phyloP scores from a whole-genome alignment of 2,329 filamentous ascomycete genomes.

The Beauveria asiatica region DNA sequence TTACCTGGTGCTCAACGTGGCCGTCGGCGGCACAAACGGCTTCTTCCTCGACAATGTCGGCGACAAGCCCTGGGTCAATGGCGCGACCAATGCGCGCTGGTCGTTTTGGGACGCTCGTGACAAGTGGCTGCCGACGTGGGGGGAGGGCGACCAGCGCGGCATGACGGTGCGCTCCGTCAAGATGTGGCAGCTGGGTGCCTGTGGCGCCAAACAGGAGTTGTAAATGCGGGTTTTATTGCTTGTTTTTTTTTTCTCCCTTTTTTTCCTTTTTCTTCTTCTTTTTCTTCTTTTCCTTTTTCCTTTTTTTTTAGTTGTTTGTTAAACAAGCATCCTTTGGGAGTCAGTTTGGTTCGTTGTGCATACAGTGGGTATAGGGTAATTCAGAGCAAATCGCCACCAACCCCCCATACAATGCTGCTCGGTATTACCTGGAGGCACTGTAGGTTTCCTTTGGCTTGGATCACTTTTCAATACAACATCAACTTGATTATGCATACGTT shows the following conservation, averaged over 20 bases:
- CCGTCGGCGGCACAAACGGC: slow-evolving; percentile 39
- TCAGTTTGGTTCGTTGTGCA: no score
- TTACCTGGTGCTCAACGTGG: slow-evolving; percentile 43
- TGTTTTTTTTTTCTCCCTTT: neutral
- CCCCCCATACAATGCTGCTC: no score
- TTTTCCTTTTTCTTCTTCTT: neutral
- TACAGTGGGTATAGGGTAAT: no score
- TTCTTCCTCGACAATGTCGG: slow-evolving; percentile 38
- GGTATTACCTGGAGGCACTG: no score
- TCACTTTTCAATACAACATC: neutral
- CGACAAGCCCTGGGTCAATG: slow-evolving; percentile 39
- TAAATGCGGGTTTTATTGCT: neutral
- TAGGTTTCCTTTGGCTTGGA: neutral
- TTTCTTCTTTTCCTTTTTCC: neutral
- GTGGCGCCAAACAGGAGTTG: slow-evolving; percentile 9
- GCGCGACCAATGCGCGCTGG: slow-evolving; percentile 27
- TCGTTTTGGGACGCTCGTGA: slow-evolving; percentile 34
- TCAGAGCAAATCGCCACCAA: no score
- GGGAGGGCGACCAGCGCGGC: slow-evolving; percentile 30
- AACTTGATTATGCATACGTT: no score
- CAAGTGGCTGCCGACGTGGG: slow-evolving; percentile 41
- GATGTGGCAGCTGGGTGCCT: slow-evolving; percentile 35
- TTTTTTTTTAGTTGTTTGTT: neutral
- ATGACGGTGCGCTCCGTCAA: slow-evolving; percentile 38
- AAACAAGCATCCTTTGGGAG: no score